Base-by-base conservation (phyloP, 495 filamentous ascomycete genomes). In the Penicillium desertorum region DNA sequence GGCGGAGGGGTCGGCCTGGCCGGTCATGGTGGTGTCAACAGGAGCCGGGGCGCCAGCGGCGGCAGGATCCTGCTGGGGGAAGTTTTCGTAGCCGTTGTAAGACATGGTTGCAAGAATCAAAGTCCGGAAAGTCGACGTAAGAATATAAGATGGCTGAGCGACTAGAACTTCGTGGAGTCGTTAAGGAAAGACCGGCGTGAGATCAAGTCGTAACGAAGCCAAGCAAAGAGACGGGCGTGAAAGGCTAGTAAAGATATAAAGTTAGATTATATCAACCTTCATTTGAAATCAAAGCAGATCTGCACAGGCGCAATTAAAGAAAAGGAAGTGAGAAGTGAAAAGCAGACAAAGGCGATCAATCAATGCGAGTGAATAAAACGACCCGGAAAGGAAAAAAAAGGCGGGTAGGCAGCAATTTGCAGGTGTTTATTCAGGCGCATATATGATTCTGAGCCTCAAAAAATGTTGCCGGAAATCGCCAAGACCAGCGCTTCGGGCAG, bases 71-170 rank as follows among this genome's bases (percentile, higher is more conserved):
- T 80, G 79, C 70, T 80, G 81, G 53, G 79, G 79, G 62, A 80
- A 81, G 39, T 72, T 74, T 44, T 84, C 80, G 58, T 82, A 83
- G 66, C 83, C 83, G 66, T 83, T 80, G 70, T 81, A 85, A 69
- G 80, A 88, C 75, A 79, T 79, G 47, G 61, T 69, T 59, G 64
- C 54, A 61, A 65, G 61, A 57, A 69, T 65, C 62, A 62, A 67
- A 66, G 58, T 62, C 47, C 61, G 64, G 60, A 30, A 62, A 66
- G 46, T 66, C 64, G 64, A 69, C 53, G 60, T 63, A 67, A 70
- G 50, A 56, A 67, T 71, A 74, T 69, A 71, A 73, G 71, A 62
- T 71, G 72, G 67, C 65, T 64, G 70, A 61, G 63, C 60, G 64
- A 71, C 62, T 66, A 39, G 51, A 65, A 68, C 50, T 71, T 76